These are phyloP conservation scores for Plasmodium coatneyi DNA, from an alignment of 169 alveolate genomes.

Conservation along the genomic window DNA sequence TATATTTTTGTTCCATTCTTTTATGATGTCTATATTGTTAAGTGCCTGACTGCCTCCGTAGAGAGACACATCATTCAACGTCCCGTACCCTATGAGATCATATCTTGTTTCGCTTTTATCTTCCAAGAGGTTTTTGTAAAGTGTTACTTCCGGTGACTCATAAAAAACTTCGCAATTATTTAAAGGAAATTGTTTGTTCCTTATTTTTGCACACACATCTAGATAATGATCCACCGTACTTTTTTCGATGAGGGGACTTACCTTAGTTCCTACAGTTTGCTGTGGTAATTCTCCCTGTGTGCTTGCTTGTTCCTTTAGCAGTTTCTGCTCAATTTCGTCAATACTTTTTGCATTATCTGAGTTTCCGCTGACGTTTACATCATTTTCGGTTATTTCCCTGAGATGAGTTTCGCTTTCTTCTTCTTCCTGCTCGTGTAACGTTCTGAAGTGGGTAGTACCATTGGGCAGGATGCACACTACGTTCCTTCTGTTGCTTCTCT, in stretches of 20 bases:
- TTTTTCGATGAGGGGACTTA: neutral
- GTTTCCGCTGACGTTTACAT: neutral
- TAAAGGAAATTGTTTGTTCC: neutral
- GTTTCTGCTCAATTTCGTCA: neutral
- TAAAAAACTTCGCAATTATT: neutral
- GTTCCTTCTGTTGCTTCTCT: neutral
- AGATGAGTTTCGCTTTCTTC: neutral
- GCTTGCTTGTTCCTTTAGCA: neutral
- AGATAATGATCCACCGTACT: neutral
- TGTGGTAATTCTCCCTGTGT: neutral
- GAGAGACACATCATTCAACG: conserved; percentile 23
- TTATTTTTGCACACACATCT: conserved; percentile 6
- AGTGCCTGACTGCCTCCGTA: conserved; percentile 23
- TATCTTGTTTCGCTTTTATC: conserved; percentile 17
- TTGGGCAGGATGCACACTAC: neutral
- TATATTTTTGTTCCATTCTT: conserved; percentile 42
- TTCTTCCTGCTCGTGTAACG: neutral
- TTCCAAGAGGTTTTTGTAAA: conserved; percentile 10
- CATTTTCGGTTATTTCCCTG: neutral
- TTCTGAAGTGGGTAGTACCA: neutral
- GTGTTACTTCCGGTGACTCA: neutral
- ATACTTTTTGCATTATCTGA: neutral
- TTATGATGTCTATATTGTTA: neutral
- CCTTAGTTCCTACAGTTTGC: neutral
- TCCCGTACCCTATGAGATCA: conserved; percentile 42